phyloP scores from a whole-genome alignment of 495 filamentous ascomycete genomes.

The Aspergillus biplanus region DNA sequence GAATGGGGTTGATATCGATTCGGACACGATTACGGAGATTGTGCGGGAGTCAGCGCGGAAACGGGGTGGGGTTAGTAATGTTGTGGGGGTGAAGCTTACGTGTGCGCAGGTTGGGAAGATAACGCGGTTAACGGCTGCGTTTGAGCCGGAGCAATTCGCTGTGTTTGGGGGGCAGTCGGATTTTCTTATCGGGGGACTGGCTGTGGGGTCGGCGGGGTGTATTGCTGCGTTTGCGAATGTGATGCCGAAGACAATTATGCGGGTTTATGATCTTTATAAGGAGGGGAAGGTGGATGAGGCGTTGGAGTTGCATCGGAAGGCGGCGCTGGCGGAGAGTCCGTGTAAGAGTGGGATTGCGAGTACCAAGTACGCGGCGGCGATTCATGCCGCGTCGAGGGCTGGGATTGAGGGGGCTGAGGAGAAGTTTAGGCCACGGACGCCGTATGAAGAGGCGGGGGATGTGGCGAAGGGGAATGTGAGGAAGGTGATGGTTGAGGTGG shows the following conservation, averaged over 20 bases:
- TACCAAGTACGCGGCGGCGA: constrained; percentile 65
- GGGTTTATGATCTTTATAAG: constrained; percentile 56
- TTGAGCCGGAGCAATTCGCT: constrained; percentile 60
- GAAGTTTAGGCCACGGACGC: constrained; percentile 58
- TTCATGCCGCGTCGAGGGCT: constrained; percentile 56
- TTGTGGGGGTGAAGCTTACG: constrained; percentile 70
- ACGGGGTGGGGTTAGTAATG: constrained; percentile 53
- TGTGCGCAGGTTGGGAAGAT: constrained; percentile 72
- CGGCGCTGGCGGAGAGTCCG: constrained; percentile 56
- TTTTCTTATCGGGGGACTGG: constrained; percentile 64
- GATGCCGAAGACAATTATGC: constrained; percentile 58
- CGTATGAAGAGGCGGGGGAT: constrained; percentile 57
- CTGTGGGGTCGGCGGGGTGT: constrained; percentile 62
- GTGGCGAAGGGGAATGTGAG: constrained; percentile 51
- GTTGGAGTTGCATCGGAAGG: constrained; percentile 56
- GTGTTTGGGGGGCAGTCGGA: constrained; percentile 72
- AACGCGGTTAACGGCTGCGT: constrained; percentile 56
- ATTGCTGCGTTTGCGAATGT: constrained; percentile 71
- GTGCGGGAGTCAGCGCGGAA: constrained; percentile 43
- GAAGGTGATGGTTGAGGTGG: constrained; percentile 45
- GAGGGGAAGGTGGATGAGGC: constrained; percentile 56
- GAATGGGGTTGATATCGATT: constrained; percentile 71
- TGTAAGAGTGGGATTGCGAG: constrained; percentile 63
- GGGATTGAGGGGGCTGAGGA: constrained; percentile 58
- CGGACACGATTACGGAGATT: constrained; percentile 59